Base-by-base conservation (phyloP, 2,329 filamentous ascomycete genomes). In the Endothia cerciana region DNA sequence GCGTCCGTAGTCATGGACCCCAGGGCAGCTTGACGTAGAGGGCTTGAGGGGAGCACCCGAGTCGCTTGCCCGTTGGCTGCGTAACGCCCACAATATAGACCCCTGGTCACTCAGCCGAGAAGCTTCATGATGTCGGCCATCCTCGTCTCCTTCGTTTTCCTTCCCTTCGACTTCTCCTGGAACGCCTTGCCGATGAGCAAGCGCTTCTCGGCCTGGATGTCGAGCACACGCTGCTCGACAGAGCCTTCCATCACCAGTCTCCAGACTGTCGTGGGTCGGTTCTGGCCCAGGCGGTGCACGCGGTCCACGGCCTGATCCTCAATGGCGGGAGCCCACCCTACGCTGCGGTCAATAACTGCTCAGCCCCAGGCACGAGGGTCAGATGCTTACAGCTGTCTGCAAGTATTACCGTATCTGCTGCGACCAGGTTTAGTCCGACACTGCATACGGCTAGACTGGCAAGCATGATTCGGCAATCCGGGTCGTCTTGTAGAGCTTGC, bases 251-350 rank as follows among this genome's bases (percentile, higher is more conserved):
- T 90, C 1, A 97, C 87, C 11, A 97, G 81, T 57, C 93, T 83
- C 82, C 92, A 95, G 1, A 97, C 89, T 1, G 87, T 93, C 0
- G 90, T 93, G 68, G 89, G 85, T 45, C 91, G 85, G 69, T 85
- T 94, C 79, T 97, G 94, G 0, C 93, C 93, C 0, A 97, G 82
- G 0, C 93, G 85, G 74, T 97, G 92, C 7, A 97, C 93, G 4
- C 93, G 89, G 74, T 97, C 93, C 2, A 97, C 85, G 3, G 94
- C 94, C 75, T 97, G 93, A 71, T 97, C 93, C 76, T 97, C 93
- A 64, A 97, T 95, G 0, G 93, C 93, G 0, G 93, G 93, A 1
- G 93, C 93, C 91, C 93, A 97, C 93, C 92, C 82, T 78, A 15
- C 22, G 13, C 33, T 17, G 10, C 15, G 22, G 55, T 59, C 15